Conservation (phyloP, 164 flowering plant species). For the Stephania japonica region DNA sequence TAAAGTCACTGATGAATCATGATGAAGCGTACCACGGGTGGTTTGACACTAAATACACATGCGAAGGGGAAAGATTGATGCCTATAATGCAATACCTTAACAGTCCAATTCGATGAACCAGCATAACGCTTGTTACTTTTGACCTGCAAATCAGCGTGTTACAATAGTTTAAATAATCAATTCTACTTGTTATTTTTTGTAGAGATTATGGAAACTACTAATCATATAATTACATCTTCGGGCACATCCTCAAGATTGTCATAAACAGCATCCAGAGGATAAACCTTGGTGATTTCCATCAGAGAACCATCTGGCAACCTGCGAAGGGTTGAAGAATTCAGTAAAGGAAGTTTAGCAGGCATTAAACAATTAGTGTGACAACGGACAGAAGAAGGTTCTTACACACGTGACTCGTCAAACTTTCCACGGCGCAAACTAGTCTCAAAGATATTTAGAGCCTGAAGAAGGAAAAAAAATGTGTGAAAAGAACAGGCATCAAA, state of each 20-base stretch:
- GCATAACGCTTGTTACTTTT: constrained; percentile 93
- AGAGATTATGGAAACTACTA: constrained; percentile 4
- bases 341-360: constrained; percentile 2
- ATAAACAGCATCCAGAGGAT: constrained; percentile 89
- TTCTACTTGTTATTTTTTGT: no score
- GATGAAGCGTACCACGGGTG: background rate
- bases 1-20: no score
- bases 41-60: background rate
- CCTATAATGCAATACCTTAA: constrained; percentile 43
- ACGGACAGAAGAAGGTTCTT: constrained; percentile 23
- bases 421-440: constrained; percentile 90
- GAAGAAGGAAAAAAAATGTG: constrained; percentile 5
- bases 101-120: constrained; percentile 88
- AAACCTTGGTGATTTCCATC: constrained; percentile 86
- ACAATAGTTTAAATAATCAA: background rate
- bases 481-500: background rate
- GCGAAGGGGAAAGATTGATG: background rate
- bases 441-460: constrained; percentile 94
- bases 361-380: background rate
- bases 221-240: constrained; percentile 62
- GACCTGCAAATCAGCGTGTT: constrained; percentile 43
- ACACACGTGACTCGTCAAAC: constrained; percentile 90
- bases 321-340: constrained; percentile 13
- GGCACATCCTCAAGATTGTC: constrained; percentile 89
- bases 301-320: constrained; percentile 93